Conservation (phyloP, 306 rosid species). For the Gynostemma pentaphyllum region DNA sequence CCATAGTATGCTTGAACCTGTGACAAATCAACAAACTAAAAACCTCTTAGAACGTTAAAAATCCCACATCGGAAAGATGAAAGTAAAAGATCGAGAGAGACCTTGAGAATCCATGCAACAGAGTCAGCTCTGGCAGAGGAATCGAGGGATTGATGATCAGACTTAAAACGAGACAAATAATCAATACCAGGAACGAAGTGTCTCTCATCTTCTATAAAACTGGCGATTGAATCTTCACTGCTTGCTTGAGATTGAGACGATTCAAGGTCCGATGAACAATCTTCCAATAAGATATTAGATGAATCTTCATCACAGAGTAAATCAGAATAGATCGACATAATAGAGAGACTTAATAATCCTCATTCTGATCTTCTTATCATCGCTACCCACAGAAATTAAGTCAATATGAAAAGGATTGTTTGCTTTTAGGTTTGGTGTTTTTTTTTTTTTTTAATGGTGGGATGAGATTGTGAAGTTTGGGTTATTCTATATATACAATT, state of each 20-base stretch:
- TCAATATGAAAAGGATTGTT: too few relatives aligned
- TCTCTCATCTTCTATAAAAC: slow-evolving; percentile 63
- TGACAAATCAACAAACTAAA: too few relatives aligned
- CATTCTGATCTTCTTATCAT: slow-evolving; percentile 50
- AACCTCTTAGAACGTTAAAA: too few relatives aligned
- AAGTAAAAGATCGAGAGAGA: slow-evolving; percentile 3
- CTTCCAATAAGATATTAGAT: slow-evolving; percentile 45
- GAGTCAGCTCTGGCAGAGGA: slow-evolving; percentile 69
- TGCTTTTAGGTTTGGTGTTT: too few relatives aligned
- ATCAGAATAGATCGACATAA: slow-evolving; percentile 66
- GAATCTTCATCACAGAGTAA: slow-evolving; percentile 72
- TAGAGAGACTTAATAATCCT: slow-evolving; percentile 16
- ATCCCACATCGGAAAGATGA: background rate
- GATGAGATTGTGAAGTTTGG: background rate
- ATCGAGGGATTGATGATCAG: slow-evolving; percentile 49
- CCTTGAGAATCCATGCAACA: slow-evolving; percentile 99
- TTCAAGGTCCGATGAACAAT: slow-evolving; percentile 44
- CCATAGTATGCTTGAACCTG: slow-evolving; percentile 66
- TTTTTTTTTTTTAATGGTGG: too few relatives aligned
- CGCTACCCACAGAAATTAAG: too few relatives aligned
- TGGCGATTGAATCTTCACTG: slow-evolving; percentile 59
- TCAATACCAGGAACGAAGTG: slow-evolving; percentile 74
- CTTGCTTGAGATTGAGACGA: slow-evolving; percentile 25
- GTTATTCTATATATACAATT: slow-evolving; percentile 8
- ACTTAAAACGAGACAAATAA: slow-evolving; percentile 48